A percentile compares a stretch with the other conserved stretches of the same genome.
Conservation (phyloP, 345 rosid genomes). For the Eucalyptus decipiens region DNA sequence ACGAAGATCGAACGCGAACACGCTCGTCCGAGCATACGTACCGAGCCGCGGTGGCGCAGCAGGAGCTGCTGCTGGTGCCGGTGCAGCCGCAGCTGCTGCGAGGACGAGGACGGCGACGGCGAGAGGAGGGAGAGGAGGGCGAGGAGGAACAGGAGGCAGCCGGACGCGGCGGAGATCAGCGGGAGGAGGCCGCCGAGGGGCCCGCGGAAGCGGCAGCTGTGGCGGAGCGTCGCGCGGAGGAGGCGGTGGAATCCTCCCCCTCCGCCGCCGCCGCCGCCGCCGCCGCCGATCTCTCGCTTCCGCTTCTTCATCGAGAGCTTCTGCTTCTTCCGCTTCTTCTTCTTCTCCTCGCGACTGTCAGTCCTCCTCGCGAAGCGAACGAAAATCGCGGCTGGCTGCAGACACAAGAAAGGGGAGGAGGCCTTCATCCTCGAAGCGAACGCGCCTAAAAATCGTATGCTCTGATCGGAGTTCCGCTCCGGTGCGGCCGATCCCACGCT, state of each 20-base stretch:
- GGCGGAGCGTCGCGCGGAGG: constrained; percentile 15
- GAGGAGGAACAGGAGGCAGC: constrained; percentile 46
- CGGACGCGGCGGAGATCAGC: constrained; percentile 40
- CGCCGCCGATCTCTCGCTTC: not conserved
- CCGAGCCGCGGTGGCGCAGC: not conserved
- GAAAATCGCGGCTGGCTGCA: not conserved
- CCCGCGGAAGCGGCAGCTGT: constrained; percentile 43
- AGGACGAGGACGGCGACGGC: constrained; percentile 38
- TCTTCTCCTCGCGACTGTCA: not conserved
- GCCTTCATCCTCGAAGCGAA: not conserved
- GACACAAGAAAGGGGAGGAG: not conserved
- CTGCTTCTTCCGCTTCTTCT: not conserved
- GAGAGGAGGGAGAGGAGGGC: constrained; percentile 29
- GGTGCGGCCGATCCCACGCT: not conserved
- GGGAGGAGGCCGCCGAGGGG: constrained; percentile 25
- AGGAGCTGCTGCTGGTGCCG: constrained; percentile 15
- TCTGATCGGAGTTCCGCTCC: not conserved
- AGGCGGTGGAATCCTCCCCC: not conserved
- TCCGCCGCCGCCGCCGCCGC: not conserved
- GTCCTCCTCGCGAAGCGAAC: not conserved
- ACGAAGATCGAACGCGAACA: not conserved
- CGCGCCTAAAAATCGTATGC: not conserved
- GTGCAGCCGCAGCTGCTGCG: constrained; percentile 14
- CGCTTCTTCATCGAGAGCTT: not conserved
- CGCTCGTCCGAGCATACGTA: not conserved